Evolutionary conservation across 208 protist genomes (phyloP), one percentile per base, ranked within the genome.

Genomic region (Blastocrithidia nonstop): DNA sequence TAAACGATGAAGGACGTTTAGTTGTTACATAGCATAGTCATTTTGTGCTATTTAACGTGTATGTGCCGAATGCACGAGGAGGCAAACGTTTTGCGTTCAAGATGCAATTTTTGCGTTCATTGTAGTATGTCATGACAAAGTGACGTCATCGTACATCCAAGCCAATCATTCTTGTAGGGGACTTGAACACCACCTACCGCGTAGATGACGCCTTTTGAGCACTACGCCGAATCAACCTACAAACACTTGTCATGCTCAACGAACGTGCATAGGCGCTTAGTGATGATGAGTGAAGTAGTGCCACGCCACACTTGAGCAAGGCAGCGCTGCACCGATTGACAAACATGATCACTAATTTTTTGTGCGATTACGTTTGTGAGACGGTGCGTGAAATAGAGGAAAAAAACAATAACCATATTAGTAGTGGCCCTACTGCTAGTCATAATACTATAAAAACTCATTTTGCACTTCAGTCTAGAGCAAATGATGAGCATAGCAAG

Each of bases 151-250:
- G 72, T 26, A 71, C 64, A 5, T 41, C 47, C n/a, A 73, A 78
- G 39, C 71, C 79, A 0, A 59, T 89, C 11, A 77, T 93, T 15
- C 67, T 93, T 2, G 57, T 69, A 0, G 84, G 84, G 0, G 84
- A 93, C 46, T 37, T 93, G 23, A 93, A 93, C 65, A 68, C 78
- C 54, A 84, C 84, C 1, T 89, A 88, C 37, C 66, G 72, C 15
- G 47, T 73, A 0, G 55, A 81, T 24, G 84, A 93, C 50, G 68
- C 66, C 19, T 61, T 57, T 41, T 92, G 77, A 77, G 65, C 53
- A 0, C 59, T 87, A 33, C 70, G 76, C 16, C 69, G 81, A 24
- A 33, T 91, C 2, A 60, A 71, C 53, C 58, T 91, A 2, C 48
- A 42, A 19, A 49, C 40, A 13, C 60, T 69, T 8, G 33, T 65